Conservation (phyloP, 2,329 filamentous ascomycete genomes). For the Macrophomina tecta region DNA sequence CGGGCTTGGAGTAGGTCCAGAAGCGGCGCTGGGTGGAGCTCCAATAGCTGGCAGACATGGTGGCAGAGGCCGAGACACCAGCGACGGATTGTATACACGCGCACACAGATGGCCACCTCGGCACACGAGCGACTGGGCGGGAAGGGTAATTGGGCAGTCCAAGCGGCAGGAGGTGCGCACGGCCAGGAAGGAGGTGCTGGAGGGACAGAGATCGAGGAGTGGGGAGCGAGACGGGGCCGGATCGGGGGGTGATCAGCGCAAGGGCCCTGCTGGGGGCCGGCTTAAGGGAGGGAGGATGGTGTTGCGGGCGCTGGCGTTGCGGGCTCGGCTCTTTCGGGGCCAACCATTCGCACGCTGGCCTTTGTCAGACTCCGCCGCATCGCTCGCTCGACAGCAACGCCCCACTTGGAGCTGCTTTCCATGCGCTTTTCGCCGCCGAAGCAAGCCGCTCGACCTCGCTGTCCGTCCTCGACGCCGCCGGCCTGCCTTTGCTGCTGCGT, state of each 20-base stretch:
- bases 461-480: constrained; percentile 29
- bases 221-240: neutral
- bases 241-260: constrained; percentile 8
- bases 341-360: constrained; percentile 25
- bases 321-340: constrained; percentile 17
- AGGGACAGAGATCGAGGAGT: neutral
- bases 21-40: constrained; percentile 87
- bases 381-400: constrained; percentile 17
- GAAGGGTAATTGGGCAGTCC: neutral
- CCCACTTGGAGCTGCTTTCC: constrained; percentile 24
- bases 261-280: constrained; percentile 3
- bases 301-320: constrained; percentile 11
- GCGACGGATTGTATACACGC: neutral
- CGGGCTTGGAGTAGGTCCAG: constrained; percentile 88
- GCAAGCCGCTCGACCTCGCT: constrained; percentile 32
- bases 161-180: neutral
- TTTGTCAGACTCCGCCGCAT: constrained; percentile 24
- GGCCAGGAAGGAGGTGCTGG: neutral
- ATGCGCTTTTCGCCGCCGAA: constrained; percentile 24
- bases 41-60: constrained; percentile 96
- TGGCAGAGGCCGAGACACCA: constrained; percentile 14
- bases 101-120: neutral
- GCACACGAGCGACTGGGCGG: neutral
- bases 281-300: constrained; percentile 3
- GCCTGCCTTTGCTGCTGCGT: constrained; percentile 6